Conservation (phyloP, 148 eudicot species). For the Fallopia convolvulus region DNA sequence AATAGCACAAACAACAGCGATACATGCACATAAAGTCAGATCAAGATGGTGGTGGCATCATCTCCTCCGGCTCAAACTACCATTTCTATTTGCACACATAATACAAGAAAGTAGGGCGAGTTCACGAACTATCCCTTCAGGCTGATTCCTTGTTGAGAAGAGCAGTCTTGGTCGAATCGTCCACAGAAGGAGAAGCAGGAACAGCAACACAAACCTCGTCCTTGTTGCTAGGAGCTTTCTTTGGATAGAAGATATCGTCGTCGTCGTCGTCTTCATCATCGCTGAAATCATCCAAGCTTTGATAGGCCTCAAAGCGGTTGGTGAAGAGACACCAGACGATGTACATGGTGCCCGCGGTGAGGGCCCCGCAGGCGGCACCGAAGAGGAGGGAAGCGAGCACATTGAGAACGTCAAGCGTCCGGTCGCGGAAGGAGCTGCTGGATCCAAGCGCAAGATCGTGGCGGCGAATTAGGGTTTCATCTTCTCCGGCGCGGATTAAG, state of each 20-base stretch:
- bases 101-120: not conserved
- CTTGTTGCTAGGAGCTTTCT: constrained; percentile 17
- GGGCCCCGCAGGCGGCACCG: constrained; percentile 82
- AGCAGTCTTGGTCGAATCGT: constrained; percentile 7
- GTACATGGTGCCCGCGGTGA: constrained; percentile 65
- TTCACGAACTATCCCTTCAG: not conserved
- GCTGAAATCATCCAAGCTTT: constrained; percentile 23
- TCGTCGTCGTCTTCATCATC: constrained; percentile 32
- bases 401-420: constrained; percentile 57
- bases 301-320: constrained; percentile 26
- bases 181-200: constrained; percentile 3
- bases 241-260: constrained; percentile 34
- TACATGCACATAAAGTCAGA: not conserved
- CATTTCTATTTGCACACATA: not conserved
- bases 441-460: constrained; percentile 20
- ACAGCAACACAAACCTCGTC: not conserved
- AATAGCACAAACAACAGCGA: not conserved
- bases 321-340: constrained; percentile 51
- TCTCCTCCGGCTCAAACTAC: not conserved
- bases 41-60: not conserved
- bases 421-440: constrained; percentile 34
- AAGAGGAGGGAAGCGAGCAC: constrained; percentile 63
- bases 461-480: constrained; percentile 10
- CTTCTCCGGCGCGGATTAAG: not conserved
- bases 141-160: constrained; percentile 10